Evolutionary conservation across 495 filamentous ascomycete species (phyloP), one percentile per base, ranked within the genome.

Genomic region (Aspergillus biplanus): DNA sequence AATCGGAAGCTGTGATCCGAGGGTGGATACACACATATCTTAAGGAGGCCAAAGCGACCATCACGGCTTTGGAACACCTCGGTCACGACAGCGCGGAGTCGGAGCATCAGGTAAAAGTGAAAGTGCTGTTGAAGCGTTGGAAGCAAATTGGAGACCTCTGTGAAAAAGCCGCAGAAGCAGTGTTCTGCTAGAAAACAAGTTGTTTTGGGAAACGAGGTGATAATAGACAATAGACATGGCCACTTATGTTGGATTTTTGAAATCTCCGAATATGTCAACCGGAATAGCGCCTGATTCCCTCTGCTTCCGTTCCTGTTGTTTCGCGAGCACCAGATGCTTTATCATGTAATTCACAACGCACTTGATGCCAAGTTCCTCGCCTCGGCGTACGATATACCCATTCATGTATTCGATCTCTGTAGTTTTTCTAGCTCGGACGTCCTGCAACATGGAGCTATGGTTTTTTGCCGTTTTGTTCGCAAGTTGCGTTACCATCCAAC

Each of bases 341-440:
- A 92, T 75, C 81, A 85, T 82, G 67, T 88, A 87, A 66, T 97
- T 92, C 64, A 89, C 76, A 55, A 83, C 79, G 64, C 86, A 87
- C 53, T 81, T 76, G 6, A 93, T 70, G 12, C 89, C 88, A 46
- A 90, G 64, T 73, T 92, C 87, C 68, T 87, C 81, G 32, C 87
- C 92, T 32, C 85, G 83, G 58, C 76, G 78, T 47, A 95, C 85
- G 34, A 97, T 82, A 75, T 89, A 97, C 15, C 92, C 93, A 75
- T 95, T 97, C 65, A 96, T 84, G 67, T 90, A 93, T 18, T 89
- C 85, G 58, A 97, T 86, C 73, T 96, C 93, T 3, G 92, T 96
- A 56, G 73, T 66, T 69, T 81, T 84, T 4, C 87, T 81, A 3
- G 73, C 73, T 35, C 77, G 71, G 18, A 94, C 81, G 73, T 97